Base-by-base conservation (phyloP, 106 monocot genomes). In the Dioscorea zingiberensis region DNA sequence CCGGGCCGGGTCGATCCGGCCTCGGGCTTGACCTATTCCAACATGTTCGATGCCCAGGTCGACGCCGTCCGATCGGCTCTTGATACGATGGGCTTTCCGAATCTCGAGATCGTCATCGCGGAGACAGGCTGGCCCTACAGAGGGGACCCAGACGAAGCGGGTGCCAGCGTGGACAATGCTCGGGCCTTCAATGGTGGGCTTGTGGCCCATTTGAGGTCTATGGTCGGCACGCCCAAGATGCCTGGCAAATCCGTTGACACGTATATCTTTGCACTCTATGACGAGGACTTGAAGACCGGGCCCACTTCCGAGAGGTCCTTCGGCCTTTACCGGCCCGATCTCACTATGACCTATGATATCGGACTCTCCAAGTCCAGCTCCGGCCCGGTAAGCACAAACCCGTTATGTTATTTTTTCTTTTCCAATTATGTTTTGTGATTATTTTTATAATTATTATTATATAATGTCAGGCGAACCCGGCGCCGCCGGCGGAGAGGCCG, bases 51-150 rank as follows among this genome's bases (percentile, higher is more conserved):
- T 44, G 86, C 83, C 22, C 82, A 87, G 84, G 70, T 93, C 17
- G 93, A 93, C 69, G 93, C 93, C 0, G 30, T 89, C 13, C 75
- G 81, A 28, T 83, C 83, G 10, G 93, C 93, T 25, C 26, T 93
- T 47, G 68, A 79, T 44, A 64, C 72, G 5, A 70, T 60, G 27
- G 93, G 93, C 2, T 89, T 79, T 74, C 26, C 64, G 13, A 76
- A 32, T 24, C 73, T 83, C n/a, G 93, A 94, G 60, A 81, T 94
- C 54, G 89, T 94, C 4, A 76, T 89, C 55, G 93, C 93, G 10
- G 93, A 94, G 78, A 94, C 93, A 0, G 93, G 93, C 11, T 94
- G 93, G 93, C 93, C 93, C 0, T 84, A 89, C 85, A 67, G 61
- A 14, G 93, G 93, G 2, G 93, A 86, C 69, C 25, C 71, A 17